These are phyloP conservation scores for Pseudozyma tsukubaensis DNA, from an alignment of 1,284 basidiomycete genomes.

Conservation along the genomic window DNA sequence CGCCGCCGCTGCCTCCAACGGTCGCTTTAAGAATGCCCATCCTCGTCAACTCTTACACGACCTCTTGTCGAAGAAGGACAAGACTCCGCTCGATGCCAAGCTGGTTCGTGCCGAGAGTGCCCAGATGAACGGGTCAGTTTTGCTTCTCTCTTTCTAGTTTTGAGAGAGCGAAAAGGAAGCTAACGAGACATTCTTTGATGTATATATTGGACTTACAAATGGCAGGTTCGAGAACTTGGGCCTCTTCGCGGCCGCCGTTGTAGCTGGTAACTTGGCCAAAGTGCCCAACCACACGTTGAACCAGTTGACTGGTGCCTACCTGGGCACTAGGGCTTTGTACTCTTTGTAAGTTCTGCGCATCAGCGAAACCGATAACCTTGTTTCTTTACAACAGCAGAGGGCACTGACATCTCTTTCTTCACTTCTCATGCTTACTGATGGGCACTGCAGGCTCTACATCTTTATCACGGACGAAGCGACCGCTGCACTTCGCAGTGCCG, in stretches of 20 bases:
- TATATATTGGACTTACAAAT: no score
- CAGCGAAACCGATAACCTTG: no score
- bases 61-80: conserved; percentile 41
- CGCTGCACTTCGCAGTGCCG: conserved; percentile 21
- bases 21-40: conserved; percentile 26
- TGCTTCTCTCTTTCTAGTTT: no score
- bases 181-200: no score
- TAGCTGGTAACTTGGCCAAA: conserved; percentile 55
- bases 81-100: conserved; percentile 37
- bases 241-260: conserved; percentile 39
- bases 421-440: not conserved
- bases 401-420: conserved; percentile 2
- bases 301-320: conserved; percentile 45
- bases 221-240: conserved; percentile 40
- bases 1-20: conserved; percentile 15
- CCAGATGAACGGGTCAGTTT: conserved; percentile 27
- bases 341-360: conserved; percentile 47
- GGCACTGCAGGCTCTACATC: conserved; percentile 34
- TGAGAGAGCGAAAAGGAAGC: not conserved
- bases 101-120: conserved; percentile 47
- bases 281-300: conserved; percentile 57
- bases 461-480: conserved; percentile 26
- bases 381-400: not conserved
- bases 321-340: conserved; percentile 50
- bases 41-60: conserved; percentile 46